These are phyloP conservation scores for Ascoidea tarda DNA, from an alignment of 805 yeast species.

Conservation along the genomic window DNA sequence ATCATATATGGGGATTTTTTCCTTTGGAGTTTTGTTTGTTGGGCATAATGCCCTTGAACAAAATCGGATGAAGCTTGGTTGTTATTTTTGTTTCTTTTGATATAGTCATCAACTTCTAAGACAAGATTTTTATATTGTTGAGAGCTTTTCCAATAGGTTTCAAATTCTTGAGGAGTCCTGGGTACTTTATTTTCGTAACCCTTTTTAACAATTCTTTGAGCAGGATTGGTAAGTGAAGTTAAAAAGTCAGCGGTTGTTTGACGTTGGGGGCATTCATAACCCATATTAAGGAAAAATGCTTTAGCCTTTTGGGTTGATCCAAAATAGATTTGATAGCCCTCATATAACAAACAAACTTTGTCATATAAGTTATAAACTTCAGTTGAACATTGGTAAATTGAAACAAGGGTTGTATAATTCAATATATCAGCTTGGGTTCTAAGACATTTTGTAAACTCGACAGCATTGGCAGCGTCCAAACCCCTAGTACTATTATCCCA, in stretches of 20 bases:
- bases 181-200: constrained; percentile 39
- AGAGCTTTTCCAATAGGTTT: constrained; percentile 33
- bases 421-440: constrained; percentile 34
- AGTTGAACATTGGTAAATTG: constrained; percentile 45
- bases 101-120: constrained; percentile 26
- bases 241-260: constrained; percentile 47
- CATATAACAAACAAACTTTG: constrained; percentile 37
- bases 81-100: constrained; percentile 18
- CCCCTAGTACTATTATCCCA: constrained; percentile 56
- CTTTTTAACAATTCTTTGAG: constrained; percentile 27
- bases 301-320: constrained; percentile 34
- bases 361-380: constrained; percentile 39
- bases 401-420: constrained; percentile 41
- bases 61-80: constrained; percentile 11
- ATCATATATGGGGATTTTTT: constrained; percentile 34
- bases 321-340: constrained; percentile 41
- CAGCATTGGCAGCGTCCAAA: constrained; percentile 47
- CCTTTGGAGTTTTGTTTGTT: constrained; percentile 32
- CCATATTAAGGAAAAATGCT: constrained; percentile 36
- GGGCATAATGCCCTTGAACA: constrained; percentile 29
- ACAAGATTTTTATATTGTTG: constrained; percentile 25
- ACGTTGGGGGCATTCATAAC: constrained; percentile 39
- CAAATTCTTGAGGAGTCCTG: constrained; percentile 35
- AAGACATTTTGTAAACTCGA: constrained; percentile 39
- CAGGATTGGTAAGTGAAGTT: constrained; percentile 40